Evolutionary conservation across 2,329 filamentous ascomycete species (phyloP), one percentile per base, ranked within the genome.

Genomic region (Curvularia sp.): DNA sequence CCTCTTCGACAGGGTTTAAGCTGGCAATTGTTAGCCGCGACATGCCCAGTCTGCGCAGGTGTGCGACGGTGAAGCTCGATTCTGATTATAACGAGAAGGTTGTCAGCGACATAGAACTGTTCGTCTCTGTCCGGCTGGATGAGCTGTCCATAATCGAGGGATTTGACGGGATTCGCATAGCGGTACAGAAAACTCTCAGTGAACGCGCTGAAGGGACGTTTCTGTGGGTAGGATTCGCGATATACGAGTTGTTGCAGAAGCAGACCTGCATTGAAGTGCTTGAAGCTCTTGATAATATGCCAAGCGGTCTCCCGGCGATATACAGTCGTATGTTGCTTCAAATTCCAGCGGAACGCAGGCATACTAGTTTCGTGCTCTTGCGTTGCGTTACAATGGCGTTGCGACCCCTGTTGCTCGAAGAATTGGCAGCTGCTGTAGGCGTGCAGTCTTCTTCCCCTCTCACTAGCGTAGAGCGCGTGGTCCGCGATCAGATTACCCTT

Each of bases 181-280:
- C 53, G 61, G 42, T 65, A 45, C 54, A 63, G 56, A 28, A 42
- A 45, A 43, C 38, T 18, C 62, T 76, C 15, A 49, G 59, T 0
- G 32, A 62, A 41, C 58, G 69, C 9, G 63, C 74, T 10, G 49
- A 73, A 49, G 73, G 71, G 3, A 77, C 71, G 43, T 77, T 77
- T 46, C 63, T 77, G 7, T 78, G 71, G 74, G 67, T 72, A 15
- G 69, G 64, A 21, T 64, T 68, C 36, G 65, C 69, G 15, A 52
- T 71, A 43, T 48, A 66, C 3, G 67, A 66, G 43, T 49, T 69
- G 10, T 38, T 6, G 10, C 49, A 52, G 42, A 58, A 66, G 39
- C 27, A 23, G 21, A 64, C 64, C 2, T 47, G 25, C 23, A 61
- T 3, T 34, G 39, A 63, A 15, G 38, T 68, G 0, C 30, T 34